Evolutionary conservation across 345 rosid genomes (phyloP).

Genomic region (Lenwebbia sp.): DNA sequence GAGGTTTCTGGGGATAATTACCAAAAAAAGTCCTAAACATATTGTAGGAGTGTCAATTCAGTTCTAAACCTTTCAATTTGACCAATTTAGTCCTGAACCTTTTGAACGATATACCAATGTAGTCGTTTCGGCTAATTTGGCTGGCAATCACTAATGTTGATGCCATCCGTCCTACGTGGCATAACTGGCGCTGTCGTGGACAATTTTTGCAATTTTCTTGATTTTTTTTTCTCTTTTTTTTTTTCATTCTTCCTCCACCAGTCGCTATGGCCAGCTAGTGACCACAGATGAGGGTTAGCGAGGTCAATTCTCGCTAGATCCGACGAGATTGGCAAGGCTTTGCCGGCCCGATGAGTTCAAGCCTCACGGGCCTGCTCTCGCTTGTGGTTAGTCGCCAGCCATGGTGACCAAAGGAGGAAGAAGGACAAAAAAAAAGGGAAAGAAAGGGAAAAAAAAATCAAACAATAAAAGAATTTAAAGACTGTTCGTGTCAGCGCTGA

Average conservation of each 20-base stretch:
- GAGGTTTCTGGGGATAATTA: background rate
- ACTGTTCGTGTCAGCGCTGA: fast-evolving
- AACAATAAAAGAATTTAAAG: background rate
- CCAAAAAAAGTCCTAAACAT: background rate
- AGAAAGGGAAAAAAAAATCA: too few relatives aligned
- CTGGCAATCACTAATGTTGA: fast-evolving
- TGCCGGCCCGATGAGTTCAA: too few relatives aligned
- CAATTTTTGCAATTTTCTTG: background rate
- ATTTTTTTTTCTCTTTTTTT: background rate
- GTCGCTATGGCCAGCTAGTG: too few relatives aligned
- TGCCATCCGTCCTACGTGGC: fast-evolving
- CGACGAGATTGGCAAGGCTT: too few relatives aligned
- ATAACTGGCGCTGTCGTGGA: fast-evolving
- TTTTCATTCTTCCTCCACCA: background rate
- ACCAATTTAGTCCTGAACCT: fast-evolving
- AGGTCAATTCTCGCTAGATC: too few relatives aligned
- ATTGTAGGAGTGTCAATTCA: background rate
- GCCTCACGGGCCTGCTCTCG: background rate
- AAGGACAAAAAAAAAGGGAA: background rate
- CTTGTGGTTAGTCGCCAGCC: fast-evolving
- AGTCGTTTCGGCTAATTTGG: background rate
- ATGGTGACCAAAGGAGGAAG: background rate
- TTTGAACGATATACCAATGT: background rate
- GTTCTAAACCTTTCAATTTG: background rate
- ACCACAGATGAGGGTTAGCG: too few relatives aligned